Conservation (phyloP, 108 stramenopile genomes). For the Nannochloropsis salina region DNA sequence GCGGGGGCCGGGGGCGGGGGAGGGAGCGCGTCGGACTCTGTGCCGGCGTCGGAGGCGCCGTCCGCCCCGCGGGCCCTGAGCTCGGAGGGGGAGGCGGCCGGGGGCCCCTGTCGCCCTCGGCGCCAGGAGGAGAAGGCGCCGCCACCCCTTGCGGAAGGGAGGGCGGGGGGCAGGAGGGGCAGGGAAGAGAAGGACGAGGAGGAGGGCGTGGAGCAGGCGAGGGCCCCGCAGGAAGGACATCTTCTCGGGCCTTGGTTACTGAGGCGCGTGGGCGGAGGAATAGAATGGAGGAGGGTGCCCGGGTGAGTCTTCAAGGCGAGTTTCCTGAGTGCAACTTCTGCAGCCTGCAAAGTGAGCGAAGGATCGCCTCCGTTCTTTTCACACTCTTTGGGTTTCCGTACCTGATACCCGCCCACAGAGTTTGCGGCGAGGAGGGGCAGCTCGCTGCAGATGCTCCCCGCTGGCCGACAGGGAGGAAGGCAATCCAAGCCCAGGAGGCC, state of each 20-base stretch:
- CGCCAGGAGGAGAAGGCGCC: neutral
- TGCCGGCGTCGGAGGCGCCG: neutral
- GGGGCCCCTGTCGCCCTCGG: neutral
- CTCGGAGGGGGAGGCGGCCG: neutral
- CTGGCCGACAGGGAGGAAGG: neutral
- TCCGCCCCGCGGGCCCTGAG: neutral
- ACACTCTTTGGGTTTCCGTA: neutral
- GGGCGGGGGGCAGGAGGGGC: neutral
- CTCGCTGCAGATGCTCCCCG: neutral
- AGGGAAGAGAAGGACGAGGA: neutral
- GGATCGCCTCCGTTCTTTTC: neutral
- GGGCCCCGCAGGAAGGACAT: conserved; percentile 16
- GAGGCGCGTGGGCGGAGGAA: neutral
- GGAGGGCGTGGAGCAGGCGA: neutral
- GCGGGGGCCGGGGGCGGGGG: neutral
- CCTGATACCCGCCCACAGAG: neutral
- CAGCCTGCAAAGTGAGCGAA: neutral
- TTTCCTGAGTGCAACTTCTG: too few species aligned
- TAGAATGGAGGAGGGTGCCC: neutral
- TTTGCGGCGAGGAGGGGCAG: neutral
- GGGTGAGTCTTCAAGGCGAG: too few species aligned
- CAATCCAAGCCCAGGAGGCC: conserved; percentile 19
- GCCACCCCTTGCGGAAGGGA: neutral
- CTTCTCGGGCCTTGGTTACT: neutral
- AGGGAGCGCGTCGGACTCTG: neutral